Evolutionary conservation across 2,329 filamentous ascomycete species (phyloP).

Genomic region (Cryphonectria carpinicola): DNA sequence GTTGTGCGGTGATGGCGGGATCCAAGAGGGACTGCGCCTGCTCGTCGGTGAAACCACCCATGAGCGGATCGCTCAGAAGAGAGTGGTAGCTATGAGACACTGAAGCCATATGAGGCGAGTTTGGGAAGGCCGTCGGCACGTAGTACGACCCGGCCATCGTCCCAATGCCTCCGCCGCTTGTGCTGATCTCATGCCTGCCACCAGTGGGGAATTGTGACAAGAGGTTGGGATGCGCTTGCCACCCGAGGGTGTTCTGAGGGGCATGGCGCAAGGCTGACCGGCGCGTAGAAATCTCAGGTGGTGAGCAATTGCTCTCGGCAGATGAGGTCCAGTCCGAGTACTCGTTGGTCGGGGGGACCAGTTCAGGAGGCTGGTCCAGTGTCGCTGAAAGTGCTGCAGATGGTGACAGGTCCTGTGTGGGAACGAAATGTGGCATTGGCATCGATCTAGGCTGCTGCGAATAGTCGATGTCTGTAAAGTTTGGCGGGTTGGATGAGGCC

Average conservation of each 20-base stretch:
- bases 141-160: conserved; percentile 34
- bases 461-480: conserved; percentile 3
- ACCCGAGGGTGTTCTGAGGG: conserved; percentile 36
- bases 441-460: conserved; percentile 17
- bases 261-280: conserved; percentile 33
- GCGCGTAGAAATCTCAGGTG: conserved; percentile 43
- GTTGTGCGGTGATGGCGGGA: conserved; percentile 21
- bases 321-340: conserved; percentile 48
- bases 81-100: conserved; percentile 40
- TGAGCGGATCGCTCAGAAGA: conserved; percentile 41
- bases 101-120: conserved; percentile 35
- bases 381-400: conserved; percentile 27
- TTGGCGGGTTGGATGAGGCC: conserved; percentile 18
- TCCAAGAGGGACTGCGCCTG: conserved; percentile 34
- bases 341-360: conserved; percentile 35
- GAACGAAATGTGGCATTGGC: conserved; percentile 17
- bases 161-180: conserved; percentile 33
- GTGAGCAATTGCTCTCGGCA: conserved; percentile 53
- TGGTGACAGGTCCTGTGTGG: conserved; percentile 35
- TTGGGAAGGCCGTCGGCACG: conserved; percentile 36
- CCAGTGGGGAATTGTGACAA: conserved; percentile 35
- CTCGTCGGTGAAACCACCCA: conserved; percentile 43
- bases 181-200: conserved; percentile 28
- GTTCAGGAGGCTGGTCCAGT: conserved; percentile 35
- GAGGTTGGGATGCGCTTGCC: conserved; percentile 35